These are phyloP conservation scores for Panicum hallii DNA, from an alignment of 202 grass and related monocot genomes.

Conservation along the genomic window DNA sequence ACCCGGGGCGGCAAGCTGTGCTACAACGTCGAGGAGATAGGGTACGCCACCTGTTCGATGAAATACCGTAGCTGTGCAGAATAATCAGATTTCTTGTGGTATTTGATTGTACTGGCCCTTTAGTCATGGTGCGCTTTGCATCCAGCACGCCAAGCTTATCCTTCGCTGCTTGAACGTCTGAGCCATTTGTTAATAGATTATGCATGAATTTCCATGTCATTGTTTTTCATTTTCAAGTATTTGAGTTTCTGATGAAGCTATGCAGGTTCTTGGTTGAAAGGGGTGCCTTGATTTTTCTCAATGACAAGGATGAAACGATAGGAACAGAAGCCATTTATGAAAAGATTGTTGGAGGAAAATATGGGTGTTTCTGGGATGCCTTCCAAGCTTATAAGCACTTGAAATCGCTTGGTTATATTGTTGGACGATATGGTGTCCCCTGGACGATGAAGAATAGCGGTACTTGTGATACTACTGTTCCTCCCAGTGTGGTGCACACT, in stretches of 20 bases:
- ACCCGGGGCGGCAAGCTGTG: slow-evolving; percentile 60
- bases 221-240: background rate
- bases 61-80: background rate
- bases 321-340: slow-evolving; percentile 54
- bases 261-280: slow-evolving; percentile 86
- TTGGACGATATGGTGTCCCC: slow-evolving; percentile 64
- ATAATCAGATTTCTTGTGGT: background rate
- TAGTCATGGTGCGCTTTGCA: background rate
- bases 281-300: slow-evolving; percentile 65
- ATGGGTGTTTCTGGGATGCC: slow-evolving; percentile 72
- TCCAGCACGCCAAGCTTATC: background rate
- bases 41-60: slow-evolving; percentile 52
- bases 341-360: slow-evolving; percentile 59
- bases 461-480: slow-evolving; percentile 33
- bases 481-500: background rate
- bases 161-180: background rate
- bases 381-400: slow-evolving; percentile 84
- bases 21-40: slow-evolving; percentile 87
- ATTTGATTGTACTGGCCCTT: background rate
- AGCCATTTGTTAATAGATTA: background rate
- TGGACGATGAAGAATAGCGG: slow-evolving; percentile 63
- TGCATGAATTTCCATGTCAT: background rate
- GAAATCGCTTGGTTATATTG: slow-evolving; percentile 89
- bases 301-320: slow-evolving; percentile 48
- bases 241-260: slow-evolving; percentile 15